These are phyloP conservation scores for Pleurotus platypus DNA, from an alignment of 768 basidiomycete species.

Conservation along the genomic window DNA sequence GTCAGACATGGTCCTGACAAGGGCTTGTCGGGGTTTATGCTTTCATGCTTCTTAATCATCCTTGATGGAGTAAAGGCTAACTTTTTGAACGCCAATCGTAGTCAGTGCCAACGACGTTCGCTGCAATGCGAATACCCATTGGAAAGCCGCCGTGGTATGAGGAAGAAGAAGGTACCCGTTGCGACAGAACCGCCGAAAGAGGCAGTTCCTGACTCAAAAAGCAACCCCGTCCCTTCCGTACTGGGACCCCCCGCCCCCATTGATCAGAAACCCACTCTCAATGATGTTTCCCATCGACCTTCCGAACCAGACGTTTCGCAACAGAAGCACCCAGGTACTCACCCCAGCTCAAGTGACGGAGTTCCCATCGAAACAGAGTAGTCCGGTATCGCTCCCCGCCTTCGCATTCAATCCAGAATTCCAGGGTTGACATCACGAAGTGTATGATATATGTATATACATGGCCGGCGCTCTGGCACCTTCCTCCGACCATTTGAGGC, in stretches of 20 bases:
- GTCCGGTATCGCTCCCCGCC: too few species aligned
- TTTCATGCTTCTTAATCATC: constrained; percentile 8
- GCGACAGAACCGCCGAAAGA: constrained; percentile 16
- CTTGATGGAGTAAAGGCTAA: constrained; percentile 14
- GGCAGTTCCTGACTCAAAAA: constrained; percentile 19
- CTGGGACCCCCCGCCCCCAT: not conserved
- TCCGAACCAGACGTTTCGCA: not conserved
- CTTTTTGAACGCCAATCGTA: constrained; percentile 22
- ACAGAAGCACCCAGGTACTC: not conserved
- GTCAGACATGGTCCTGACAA: not conserved
- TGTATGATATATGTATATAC: too few species aligned
- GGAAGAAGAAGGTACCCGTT: constrained; percentile 40
- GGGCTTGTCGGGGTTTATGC: too few species aligned
- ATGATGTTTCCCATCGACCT: constrained; percentile 5
- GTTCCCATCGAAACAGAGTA: too few species aligned
- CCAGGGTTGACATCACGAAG: too few species aligned
- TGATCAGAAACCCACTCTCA: not conserved
- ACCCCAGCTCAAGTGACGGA: too few species aligned
- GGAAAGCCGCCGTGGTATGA: constrained; percentile 68
- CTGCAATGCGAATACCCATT: constrained; percentile 69
- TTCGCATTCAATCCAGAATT: too few species aligned
- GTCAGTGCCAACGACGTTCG: constrained; percentile 70
- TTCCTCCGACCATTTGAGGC: too few species aligned
- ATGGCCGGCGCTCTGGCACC: too few species aligned
- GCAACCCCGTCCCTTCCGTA: constrained; percentile 7